Evolutionary conservation across 169 alveolate genomes (phyloP).

Genomic region (Plasmodium coatneyi): DNA sequence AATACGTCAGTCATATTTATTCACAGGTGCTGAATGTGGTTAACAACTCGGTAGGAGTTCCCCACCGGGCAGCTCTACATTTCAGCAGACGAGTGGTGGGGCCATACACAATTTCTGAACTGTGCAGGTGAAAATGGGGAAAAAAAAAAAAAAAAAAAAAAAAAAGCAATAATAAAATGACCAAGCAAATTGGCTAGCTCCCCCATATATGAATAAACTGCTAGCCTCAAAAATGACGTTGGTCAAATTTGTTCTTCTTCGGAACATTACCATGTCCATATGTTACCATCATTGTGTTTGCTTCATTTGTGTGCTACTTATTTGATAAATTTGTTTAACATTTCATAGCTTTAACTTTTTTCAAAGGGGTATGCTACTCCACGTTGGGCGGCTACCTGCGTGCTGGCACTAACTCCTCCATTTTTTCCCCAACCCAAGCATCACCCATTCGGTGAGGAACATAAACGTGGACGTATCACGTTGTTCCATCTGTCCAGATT

Average conservation of each 20-base stretch:
- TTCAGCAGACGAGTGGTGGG: slow-evolving; percentile 45
- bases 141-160: slow-evolving; percentile 2
- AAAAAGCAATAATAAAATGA: neutral
- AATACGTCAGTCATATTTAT: slow-evolving; percentile 17
- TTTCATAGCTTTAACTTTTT: neutral
- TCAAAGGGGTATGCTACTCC: neutral
- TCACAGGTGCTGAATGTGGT: neutral
- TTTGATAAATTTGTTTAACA: neutral
- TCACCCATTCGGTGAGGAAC: neutral
- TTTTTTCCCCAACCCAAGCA: neutral
- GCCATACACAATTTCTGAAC: slow-evolving; percentile 55
- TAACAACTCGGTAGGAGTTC: neutral
- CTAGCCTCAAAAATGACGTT: neutral
- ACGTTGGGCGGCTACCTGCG: neutral
- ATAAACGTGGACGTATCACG: neutral
- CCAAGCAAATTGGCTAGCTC: neutral
- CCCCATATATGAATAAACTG: neutral
- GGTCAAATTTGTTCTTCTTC: neutral
- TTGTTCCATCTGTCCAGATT: neutral
- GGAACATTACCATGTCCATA: neutral
- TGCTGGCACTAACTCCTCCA: neutral
- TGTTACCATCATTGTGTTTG: neutral
- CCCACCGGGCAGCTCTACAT: neutral
- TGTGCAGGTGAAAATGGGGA: slow-evolving; percentile 27
- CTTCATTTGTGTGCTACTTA: neutral